Conservation (phyloP, 2,329 filamentous ascomycete species). For the Colletotrichum australisinense region DNA sequence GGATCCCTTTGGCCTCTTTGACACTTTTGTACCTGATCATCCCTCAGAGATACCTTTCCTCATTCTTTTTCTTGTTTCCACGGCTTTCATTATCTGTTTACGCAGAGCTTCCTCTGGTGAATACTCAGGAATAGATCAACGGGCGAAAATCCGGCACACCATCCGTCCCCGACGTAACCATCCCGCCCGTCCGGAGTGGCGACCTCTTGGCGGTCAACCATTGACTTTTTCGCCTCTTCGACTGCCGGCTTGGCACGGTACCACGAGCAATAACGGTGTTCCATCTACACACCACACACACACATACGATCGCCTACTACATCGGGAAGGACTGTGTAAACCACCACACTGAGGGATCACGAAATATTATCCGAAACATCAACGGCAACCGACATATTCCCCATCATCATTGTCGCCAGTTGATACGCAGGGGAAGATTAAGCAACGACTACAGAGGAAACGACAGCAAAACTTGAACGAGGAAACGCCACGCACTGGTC, state of each 20-base stretch:
- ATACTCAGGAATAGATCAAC: background rate
- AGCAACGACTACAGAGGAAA: background rate
- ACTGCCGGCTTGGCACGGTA: conserved; percentile 32
- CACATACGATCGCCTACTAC: conserved; percentile 21
- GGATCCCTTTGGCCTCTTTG: background rate
- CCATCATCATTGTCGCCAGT: background rate
- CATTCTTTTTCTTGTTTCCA: background rate
- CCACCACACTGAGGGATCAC: background rate
- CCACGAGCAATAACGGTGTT: background rate
- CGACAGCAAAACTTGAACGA: background rate
- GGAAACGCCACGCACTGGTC: background rate
- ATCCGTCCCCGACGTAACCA: background rate
- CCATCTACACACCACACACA: background rate
- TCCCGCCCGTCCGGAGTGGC: background rate
- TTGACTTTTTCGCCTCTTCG: background rate
- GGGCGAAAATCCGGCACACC: background rate
- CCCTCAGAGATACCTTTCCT: background rate
- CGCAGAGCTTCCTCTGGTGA: background rate
- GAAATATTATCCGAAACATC: background rate
- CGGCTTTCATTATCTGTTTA: background rate
- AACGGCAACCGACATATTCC: background rate
- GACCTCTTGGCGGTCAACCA: conserved; percentile 2
- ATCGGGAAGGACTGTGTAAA: conserved; percentile 9
- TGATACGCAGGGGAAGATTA: background rate
- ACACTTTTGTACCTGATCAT: background rate